These are phyloP conservation scores for Penicillium lividum DNA, from an alignment of 495 filamentous ascomycete genomes.

Conservation along the genomic window DNA sequence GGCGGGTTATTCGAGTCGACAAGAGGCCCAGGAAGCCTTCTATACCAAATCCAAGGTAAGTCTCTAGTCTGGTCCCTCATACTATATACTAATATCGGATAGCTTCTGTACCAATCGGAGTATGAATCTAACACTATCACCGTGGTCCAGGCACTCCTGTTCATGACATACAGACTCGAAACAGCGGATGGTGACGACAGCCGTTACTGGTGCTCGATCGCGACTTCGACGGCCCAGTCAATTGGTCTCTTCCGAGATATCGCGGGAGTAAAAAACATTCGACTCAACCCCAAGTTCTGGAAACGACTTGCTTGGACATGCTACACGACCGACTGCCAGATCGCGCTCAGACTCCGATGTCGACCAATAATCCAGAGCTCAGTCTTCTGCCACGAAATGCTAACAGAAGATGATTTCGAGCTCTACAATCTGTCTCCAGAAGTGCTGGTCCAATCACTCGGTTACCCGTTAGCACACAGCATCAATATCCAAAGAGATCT, in stretches of 20 bases:
- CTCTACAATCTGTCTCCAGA: not conserved
- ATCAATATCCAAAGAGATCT: constrained; percentile 15
- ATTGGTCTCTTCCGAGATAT: constrained; percentile 19
- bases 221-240: constrained; percentile 15
- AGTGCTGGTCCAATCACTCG: not conserved
- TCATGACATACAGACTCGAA: constrained; percentile 21
- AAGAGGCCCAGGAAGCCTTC: constrained; percentile 22
- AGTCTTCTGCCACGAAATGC: constrained; percentile 13
- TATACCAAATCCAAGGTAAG: constrained; percentile 22
- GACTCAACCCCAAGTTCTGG: constrained; percentile 14
- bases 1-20: constrained; percentile 17
- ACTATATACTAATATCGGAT: not conserved
- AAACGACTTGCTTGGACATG: constrained; percentile 25
- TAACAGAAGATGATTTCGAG: constrained; percentile 21
- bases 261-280: not conserved
- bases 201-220: constrained; percentile 16
- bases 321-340: constrained; percentile 22
- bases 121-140: constrained; percentile 19
- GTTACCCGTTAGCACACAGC: not conserved
- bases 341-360: constrained; percentile 17
- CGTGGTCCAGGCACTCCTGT: constrained; percentile 18
- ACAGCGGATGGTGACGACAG: constrained; percentile 21
- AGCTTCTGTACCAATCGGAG: constrained; percentile 24
- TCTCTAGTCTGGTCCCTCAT: not conserved
- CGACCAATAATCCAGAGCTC: constrained; percentile 13